Evolutionary conservation across 2,329 filamentous ascomycete genomes (phyloP).

Genomic region (Dactylellina cionopaga): DNA sequence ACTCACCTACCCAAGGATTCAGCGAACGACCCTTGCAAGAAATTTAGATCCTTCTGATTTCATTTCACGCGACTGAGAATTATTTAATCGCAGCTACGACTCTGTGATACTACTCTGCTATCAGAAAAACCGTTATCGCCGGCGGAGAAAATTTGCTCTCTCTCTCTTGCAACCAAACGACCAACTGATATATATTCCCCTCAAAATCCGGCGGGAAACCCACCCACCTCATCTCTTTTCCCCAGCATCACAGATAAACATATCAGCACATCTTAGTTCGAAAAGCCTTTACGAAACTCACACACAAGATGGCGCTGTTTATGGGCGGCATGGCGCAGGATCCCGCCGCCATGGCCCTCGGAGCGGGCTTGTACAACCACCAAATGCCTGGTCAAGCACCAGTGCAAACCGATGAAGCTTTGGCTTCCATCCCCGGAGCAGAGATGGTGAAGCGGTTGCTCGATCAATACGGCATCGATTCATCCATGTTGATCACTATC

Average conservation of each 20-base stretch:
- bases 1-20: constrained; percentile 21
- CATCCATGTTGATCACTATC: constrained; percentile 56
- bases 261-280: not conserved
- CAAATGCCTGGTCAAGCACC: constrained; percentile 55
- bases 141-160: constrained; percentile 22
- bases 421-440: constrained; percentile 63
- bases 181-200: not conserved
- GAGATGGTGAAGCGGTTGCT: constrained; percentile 56
- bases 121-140: constrained; percentile 3
- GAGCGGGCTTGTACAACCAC: constrained; percentile 43
- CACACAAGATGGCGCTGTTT: constrained; percentile 37
- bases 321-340: constrained; percentile 39
- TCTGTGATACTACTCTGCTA: not conserved
- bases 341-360: constrained; percentile 41
- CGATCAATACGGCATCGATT: constrained; percentile 56
- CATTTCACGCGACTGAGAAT: constrained; percentile 14
- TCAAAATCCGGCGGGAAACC: not conserved
- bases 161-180: not conserved
- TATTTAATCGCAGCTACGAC: constrained; percentile 16
- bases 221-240: not conserved
- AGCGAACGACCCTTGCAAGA: not conserved
- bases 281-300: not conserved
- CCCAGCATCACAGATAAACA: too few relatives aligned
- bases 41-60: constrained; percentile 28
- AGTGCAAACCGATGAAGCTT: constrained; percentile 68